Conservation (phyloP, 371 early-diverging fungal species). For the Mortierella sp. region DNA sequence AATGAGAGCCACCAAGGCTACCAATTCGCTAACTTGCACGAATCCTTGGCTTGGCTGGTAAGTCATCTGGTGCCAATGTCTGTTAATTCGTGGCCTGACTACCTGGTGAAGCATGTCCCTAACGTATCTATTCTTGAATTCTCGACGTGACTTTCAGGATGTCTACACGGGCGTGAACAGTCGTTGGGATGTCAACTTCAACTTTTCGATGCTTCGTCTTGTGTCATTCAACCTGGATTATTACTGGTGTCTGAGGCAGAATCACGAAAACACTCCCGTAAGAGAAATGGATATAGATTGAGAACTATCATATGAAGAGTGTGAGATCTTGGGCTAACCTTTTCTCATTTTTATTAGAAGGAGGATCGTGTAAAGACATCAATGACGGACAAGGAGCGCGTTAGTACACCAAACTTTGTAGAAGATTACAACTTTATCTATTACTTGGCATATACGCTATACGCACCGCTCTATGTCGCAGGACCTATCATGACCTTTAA, state of each 20-base stretch:
- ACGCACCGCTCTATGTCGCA: constrained; percentile 92
- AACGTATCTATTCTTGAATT: background rate
- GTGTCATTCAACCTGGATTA: constrained; percentile 95
- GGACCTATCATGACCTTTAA: constrained; percentile 97
- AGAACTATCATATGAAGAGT: background rate
- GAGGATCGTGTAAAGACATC: constrained; percentile 59
- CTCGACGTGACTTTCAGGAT: constrained; percentile 58
- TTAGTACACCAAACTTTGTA: constrained; percentile 62
- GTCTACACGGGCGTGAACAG: constrained; percentile 69
- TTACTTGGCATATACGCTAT: constrained; percentile 86
- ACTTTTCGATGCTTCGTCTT: constrained; percentile 90
- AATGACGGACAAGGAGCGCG: constrained; percentile 72
- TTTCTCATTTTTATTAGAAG: constrained; percentile 35
- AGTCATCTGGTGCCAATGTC: constrained; percentile 17
- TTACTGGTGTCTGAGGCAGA: constrained; percentile 75
- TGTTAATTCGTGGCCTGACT: background rate
- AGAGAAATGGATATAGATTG: background rate
- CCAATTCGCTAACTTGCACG: constrained; percentile 68
- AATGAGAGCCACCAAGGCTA: constrained; percentile 84
- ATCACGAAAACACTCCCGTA: constrained; percentile 5
- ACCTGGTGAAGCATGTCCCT: background rate
- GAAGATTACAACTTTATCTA: constrained; percentile 81
- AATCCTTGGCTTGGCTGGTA: constrained; percentile 79
- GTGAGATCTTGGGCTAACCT: background rate
- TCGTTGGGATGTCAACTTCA: constrained; percentile 93